Conservation (phyloP, 257 asterid species). For the Solanum peruvianum region DNA sequence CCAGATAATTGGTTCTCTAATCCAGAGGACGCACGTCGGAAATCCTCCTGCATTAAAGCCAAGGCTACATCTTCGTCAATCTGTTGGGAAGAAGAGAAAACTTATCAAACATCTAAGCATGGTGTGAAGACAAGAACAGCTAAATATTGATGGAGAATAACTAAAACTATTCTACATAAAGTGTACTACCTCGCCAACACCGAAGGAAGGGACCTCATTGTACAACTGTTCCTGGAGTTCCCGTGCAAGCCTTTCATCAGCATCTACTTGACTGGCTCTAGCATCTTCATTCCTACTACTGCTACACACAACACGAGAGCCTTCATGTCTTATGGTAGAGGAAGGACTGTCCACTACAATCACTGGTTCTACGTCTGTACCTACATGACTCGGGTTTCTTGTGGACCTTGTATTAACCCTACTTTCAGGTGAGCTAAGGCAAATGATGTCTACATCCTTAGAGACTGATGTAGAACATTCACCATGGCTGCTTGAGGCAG, state of each 20-base stretch:
- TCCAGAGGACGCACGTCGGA: conserved; percentile 16
- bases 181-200: conserved; percentile 41
- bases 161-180: not conserved
- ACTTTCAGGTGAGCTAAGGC: conserved; percentile 32
- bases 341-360: conserved; percentile 46
- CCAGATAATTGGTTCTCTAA: conserved; percentile 19
- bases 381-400: conserved; percentile 1
- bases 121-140: not conserved
- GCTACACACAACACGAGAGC: conserved; percentile 2
- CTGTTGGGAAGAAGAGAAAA: conserved; percentile 23
- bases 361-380: conserved; percentile 17
- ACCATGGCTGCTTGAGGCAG: conserved; percentile 27
- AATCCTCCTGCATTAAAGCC: conserved; percentile 41
- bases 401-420: conserved; percentile 18
- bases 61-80: conserved; percentile 40
- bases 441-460: conserved; percentile 35
- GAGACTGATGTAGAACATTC: conserved; percentile 44
- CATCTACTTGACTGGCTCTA: conserved; percentile 73
- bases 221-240: conserved; percentile 91
- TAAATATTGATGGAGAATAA: not conserved
- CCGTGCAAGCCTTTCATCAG: conserved; percentile 80
- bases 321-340: conserved; percentile 30
- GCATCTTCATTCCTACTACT: conserved; percentile 18
- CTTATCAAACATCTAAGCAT: not conserved
- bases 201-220: conserved; percentile 46